Evolutionary conservation across 2,329 filamentous ascomycete species (phyloP).

Genomic region (Botrytis byssoidea): DNA sequence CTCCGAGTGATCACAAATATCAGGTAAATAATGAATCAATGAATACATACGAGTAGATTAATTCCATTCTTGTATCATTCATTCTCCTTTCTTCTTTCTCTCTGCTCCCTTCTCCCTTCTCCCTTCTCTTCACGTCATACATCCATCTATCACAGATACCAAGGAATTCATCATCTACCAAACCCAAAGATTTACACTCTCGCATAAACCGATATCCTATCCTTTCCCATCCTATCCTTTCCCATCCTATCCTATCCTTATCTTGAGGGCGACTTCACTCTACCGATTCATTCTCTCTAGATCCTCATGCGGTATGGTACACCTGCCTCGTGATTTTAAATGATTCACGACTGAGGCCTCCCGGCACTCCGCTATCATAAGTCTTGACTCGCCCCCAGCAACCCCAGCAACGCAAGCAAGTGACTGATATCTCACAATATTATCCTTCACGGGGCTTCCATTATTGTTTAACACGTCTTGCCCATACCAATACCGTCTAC

Average conservation of each 20-base stretch:
- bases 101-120: not conserved
- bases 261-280: not conserved
- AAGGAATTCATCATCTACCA: too few species aligned
- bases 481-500: not conserved
- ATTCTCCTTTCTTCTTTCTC: not conserved
- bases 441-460: not conserved
- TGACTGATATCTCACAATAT: constrained; percentile 22
- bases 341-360: not conserved
- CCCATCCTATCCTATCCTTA: not conserved
- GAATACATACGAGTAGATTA: not conserved
- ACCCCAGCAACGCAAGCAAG: not conserved
- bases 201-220: not conserved
- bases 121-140: not conserved
- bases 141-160: not conserved
- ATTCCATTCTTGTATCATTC: not conserved
- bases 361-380: not conserved
- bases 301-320: not conserved
- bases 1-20: not conserved
- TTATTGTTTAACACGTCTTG: not conserved
- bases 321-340: constrained; percentile 2
- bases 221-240: not conserved
- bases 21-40: not conserved
- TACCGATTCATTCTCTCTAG: not conserved
- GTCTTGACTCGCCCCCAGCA: constrained; percentile 11
- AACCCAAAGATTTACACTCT: not conserved